Base-by-base conservation (phyloP, 768 basidiomycete species). In the Phanerodontia chrysosporium region DNA sequence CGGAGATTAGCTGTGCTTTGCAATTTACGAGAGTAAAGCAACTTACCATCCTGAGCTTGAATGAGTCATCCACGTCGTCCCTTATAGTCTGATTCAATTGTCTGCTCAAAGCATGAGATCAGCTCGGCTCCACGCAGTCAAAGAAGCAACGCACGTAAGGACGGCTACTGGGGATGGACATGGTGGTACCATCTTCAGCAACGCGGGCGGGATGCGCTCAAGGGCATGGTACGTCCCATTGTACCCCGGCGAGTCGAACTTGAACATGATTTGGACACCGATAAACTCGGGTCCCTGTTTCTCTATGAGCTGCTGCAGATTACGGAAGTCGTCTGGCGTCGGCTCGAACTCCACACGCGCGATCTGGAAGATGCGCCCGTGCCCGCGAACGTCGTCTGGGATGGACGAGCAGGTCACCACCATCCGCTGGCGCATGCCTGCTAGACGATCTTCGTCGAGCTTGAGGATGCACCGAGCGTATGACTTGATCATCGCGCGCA, bases 331-430 rank as follows among this genome's bases (percentile, higher is more conserved):
- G 13, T 39, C 52, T 5, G 52, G 52, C 12, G 52, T 53, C 12
- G 35, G 36, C 35, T 53, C 52, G 32, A 36, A 36, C 6, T 36
- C 52, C 10, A 39, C 36, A 2, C 52, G 52, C 22, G 35, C 35
- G 22, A 53, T 39, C 35, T 53, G 52, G 52, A 53, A 53, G 12
- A 53, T 53, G 52, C 52, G 52, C 2, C 52, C 52, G 35, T 18
- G 7, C 13, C 52, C 52, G 36, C 52, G 52, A 9, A 39, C 24
- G 24, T 3, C 7, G 36, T 53, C 52, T 18, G 52, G 52, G 3
- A 53, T 53, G 16, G 52, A 39, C 1, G 52, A 12, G 52, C 52
- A 53, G 18, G 35, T 53, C 8, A 53, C 6, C 22, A 53, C 22
- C 30, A 53, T 21, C 7, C 52, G 52, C 3, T 53, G 25, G 35